Evolutionary conservation across 768 basidiomycete genomes (phyloP).

Genomic region (Exsudoporus frostii): DNA sequence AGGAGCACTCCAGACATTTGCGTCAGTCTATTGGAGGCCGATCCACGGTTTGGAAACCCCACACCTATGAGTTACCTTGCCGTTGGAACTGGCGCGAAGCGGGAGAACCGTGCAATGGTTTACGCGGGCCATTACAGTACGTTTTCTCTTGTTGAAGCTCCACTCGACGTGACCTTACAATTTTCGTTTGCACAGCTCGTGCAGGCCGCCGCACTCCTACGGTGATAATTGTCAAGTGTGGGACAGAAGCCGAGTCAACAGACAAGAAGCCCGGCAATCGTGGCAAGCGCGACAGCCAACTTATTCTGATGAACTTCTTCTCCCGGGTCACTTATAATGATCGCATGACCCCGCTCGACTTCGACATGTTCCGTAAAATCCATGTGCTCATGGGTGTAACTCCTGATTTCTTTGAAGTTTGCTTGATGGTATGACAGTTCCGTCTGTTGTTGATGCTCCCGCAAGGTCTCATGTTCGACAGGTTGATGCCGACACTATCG

Average conservation of each 20-base stretch:
- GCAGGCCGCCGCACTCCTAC: constrained; percentile 92
- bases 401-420: constrained; percentile 97
- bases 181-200: constrained; percentile 46
- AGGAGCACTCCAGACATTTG: constrained; percentile 95
- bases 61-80: constrained; percentile 91
- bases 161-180: background rate
- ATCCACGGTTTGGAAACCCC: constrained; percentile 94
- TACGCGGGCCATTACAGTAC: constrained; percentile 99
- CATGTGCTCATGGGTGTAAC: constrained; percentile 98
- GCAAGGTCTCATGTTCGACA: constrained; percentile 32
- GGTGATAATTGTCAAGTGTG: constrained; percentile 94
- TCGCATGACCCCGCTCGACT: constrained; percentile 96
- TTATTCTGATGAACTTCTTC: constrained; percentile 99
- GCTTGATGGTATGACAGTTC: constrained; percentile 77
- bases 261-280: constrained; percentile 98
- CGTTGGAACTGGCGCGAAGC: constrained; percentile 86
- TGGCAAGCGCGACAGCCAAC: constrained; percentile 97
- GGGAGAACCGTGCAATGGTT: constrained; percentile 93
- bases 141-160: constrained; percentile 30
- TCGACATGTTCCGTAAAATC: constrained; percentile 95
- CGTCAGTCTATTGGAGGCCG: constrained; percentile 85
- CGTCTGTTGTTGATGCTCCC: background rate
- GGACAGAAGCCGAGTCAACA: constrained; percentile 77
- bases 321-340: constrained; percentile 99
- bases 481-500: constrained; percentile 99